A percentile compares a stretch with the other conserved stretches of the same genome.
These are phyloP conservation scores for Rhodotorula sp. DNA, from an alignment of 1,284 basidiomycete species.

Conservation along the genomic window DNA sequence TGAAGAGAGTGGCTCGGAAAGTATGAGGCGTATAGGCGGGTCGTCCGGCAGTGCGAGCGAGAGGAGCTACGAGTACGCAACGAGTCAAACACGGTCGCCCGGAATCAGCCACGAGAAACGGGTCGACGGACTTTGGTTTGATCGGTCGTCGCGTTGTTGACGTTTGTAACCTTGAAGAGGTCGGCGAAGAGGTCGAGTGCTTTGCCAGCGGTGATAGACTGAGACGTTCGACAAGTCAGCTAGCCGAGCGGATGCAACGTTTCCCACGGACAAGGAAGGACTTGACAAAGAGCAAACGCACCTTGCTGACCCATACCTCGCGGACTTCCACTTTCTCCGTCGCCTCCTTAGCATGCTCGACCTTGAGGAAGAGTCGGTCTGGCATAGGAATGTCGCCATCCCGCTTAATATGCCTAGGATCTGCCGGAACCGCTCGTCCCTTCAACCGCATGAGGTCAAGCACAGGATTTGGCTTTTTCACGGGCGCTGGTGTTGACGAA, in stretches of 20 bases:
- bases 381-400: conserved; percentile 20
- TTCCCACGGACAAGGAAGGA: background rate
- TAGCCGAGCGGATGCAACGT: background rate
- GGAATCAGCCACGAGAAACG: too few species aligned
- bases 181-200: conserved; percentile 39
- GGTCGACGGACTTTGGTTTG: conserved; percentile 5
- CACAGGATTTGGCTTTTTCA: background rate
- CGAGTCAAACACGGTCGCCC: too few species aligned
- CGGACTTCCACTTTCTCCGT: background rate
- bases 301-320: conserved; percentile 30
- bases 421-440: conserved; percentile 18
- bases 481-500: background rate
- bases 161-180: conserved; percentile 25
- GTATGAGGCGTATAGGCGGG: background rate
- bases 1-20: background rate
- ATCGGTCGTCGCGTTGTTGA: conserved; percentile 22
- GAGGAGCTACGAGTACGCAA: background rate
- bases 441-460: conserved; percentile 32
- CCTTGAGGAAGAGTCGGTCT: conserved; percentile 25
- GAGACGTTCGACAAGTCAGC: too few species aligned
- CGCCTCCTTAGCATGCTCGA: background rate
- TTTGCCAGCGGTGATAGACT: conserved; percentile 19
- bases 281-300: background rate
- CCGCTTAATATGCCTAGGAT: conserved; percentile 19
- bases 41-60: background rate